Evolutionary conservation across 2,329 filamentous ascomycete species (phyloP).

Genomic region (Thelonectria olida): DNA sequence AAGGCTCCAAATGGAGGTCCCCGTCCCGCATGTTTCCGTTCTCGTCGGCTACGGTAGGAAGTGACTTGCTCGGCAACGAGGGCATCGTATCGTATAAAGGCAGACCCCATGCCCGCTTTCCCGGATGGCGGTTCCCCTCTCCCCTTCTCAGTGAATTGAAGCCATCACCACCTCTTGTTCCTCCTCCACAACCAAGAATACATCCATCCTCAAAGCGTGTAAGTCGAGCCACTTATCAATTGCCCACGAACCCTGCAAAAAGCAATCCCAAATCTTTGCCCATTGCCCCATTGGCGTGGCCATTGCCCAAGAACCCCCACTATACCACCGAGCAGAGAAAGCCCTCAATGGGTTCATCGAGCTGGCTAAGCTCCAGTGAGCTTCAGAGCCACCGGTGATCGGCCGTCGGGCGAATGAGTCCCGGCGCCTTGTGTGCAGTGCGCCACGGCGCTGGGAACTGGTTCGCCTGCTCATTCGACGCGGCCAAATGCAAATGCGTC

Average conservation of each 20-base stretch:
- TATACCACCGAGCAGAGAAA: slow-evolving; percentile 38
- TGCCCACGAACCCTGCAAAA: slow-evolving; percentile 23
- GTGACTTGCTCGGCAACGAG: slow-evolving; percentile 39
- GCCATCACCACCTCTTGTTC: slow-evolving; percentile 16
- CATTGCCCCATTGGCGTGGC: slow-evolving; percentile 28
- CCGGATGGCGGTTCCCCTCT: neutral
- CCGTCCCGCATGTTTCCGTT: slow-evolving; percentile 47
- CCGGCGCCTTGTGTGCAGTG: neutral
- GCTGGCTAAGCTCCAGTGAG: slow-evolving; percentile 32
- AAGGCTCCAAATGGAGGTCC: slow-evolving; percentile 20
- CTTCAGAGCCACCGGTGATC: slow-evolving; percentile 29
- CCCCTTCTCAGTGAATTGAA: slow-evolving; percentile 12
- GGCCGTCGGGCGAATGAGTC: neutral
- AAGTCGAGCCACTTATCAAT: slow-evolving; percentile 34
- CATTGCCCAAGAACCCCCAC: slow-evolving; percentile 28
- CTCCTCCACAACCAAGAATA: neutral
- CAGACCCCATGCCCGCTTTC: slow-evolving; percentile 26
- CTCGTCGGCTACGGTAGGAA: slow-evolving; percentile 43
- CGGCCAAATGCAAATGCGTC: neutral
- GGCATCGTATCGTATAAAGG: slow-evolving; percentile 32
- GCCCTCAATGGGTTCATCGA: slow-evolving; percentile 27
- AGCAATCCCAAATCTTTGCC: slow-evolving; percentile 31
- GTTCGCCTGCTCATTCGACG: neutral
- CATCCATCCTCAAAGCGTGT: slow-evolving; percentile 34
- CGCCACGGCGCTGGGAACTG: slow-evolving; percentile 9